A percentile compares a stretch with the other conserved stretches of the same genome.
Conservation (phyloP, 768 basidiomycete genomes). For the Phanerodontia chrysosporium region DNA sequence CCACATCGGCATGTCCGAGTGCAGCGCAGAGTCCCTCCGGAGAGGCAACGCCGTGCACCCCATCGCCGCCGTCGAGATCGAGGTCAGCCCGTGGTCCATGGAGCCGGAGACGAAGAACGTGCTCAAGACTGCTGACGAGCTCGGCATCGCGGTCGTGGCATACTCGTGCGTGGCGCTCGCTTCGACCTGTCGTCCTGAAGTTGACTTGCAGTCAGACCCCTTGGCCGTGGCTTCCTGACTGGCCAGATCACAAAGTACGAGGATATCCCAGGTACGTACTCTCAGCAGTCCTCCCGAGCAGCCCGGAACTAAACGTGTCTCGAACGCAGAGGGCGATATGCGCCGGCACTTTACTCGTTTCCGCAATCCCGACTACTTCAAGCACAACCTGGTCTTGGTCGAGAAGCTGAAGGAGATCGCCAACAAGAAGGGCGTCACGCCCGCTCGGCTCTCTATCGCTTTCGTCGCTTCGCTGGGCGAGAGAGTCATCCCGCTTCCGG, state of each 20-base stretch:
- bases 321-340: slow-evolving; percentile 33
- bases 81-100: slow-evolving; percentile 59
- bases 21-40: slow-evolving; percentile 42
- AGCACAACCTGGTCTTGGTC: slow-evolving; percentile 39
- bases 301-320: too few relatives aligned
- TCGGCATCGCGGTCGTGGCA: slow-evolving; percentile 54
- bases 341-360: slow-evolving; percentile 31
- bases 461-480: slow-evolving; percentile 33
- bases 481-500: slow-evolving; percentile 45
- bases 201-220: slow-evolving; percentile 34
- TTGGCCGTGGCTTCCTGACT: slow-evolving; percentile 51
- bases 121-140: slow-evolving; percentile 48
- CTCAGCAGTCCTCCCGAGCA: too few relatives aligned
- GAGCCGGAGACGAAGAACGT: slow-evolving; percentile 50
- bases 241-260: slow-evolving; percentile 40
- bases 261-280: slow-evolving; percentile 30
- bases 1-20: slow-evolving; percentile 59
- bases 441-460: slow-evolving; percentile 36
- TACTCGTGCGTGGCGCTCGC: slow-evolving; percentile 37
- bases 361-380: slow-evolving; percentile 35
- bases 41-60: slow-evolving; percentile 41
- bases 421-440: slow-evolving; percentile 35
- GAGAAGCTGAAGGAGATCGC: slow-evolving; percentile 38
- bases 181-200: background rate
- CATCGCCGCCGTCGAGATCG: slow-evolving; percentile 61